Evolutionary conservation across 1,139 yeast genomes (phyloP), one percentile per base, ranked within the genome.

Genomic region (Kazachstania sp.): DNA sequence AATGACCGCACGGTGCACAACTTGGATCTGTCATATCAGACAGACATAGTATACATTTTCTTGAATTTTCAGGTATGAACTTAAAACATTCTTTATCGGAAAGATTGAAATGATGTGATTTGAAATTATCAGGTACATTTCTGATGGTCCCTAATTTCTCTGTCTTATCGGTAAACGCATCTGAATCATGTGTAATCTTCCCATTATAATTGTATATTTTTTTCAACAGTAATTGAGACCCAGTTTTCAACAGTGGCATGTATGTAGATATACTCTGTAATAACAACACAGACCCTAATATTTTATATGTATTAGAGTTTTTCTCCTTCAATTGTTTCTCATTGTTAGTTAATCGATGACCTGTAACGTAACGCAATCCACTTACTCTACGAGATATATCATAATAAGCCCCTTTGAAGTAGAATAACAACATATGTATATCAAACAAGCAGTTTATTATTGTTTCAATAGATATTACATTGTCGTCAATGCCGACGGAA

Each of bases 1-100:
- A 52, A 64, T 92, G 98, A 0, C 98, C 98, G 67, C 98, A 92
- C 9, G 82, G 77, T 0, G 95, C 88, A 49, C 88, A 79, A 1
- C 95, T 73, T 1, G 98, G 97, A 52, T 85, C 78, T 2, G 71
- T 72, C 95, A 92, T 86, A 16, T 76, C 72, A 6, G 86, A 81
- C 34, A 90, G 71, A 62, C 98, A 92, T 36, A 92, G 71, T 72
- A 88, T 83, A 61, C 98, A 92, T 43, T 75, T 72, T 45, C 97
- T 71, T 0, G 95, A 80, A 34, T 70, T 68, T 47, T 74, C 80
- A 0, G 92, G 85, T 26, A 92, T 78, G 60, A 79, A 90, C 2
- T 87, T 83, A 49, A 90, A 69, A 18, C 69, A 69, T 0, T 56
- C 52, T 0, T 78, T 72, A 56, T 90, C 81, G 0, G 79, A 69